These are phyloP conservation scores for Umbilicaria muhlenbergii DNA, from an alignment of 495 filamentous ascomycete genomes.

Conservation along the genomic window DNA sequence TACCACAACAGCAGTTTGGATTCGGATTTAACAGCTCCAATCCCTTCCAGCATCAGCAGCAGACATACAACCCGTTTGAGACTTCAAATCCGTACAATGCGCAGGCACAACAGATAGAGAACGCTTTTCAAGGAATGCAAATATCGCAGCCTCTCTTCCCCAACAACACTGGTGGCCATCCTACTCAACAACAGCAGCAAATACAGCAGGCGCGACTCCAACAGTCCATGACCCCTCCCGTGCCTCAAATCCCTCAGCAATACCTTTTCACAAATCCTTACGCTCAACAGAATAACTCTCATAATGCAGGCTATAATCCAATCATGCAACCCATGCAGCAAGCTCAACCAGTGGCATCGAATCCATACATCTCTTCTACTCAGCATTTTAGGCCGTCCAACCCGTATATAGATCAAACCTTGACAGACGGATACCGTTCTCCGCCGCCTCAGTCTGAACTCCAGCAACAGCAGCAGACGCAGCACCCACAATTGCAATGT, in stretches of 20 bases:
- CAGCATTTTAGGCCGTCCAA: slow-evolving; percentile 21
- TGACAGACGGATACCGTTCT: slow-evolving; percentile 1
- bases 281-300: slow-evolving; percentile 26
- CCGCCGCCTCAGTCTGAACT: slow-evolving; percentile 1
- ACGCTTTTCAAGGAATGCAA: slow-evolving; percentile 59
- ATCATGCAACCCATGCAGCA: slow-evolving; percentile 40
- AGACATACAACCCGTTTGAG: slow-evolving; percentile 55
- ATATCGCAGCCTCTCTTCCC: slow-evolving; percentile 64
- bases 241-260: slow-evolving; percentile 39
- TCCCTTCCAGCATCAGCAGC: slow-evolving; percentile 16
- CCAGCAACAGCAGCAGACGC: slow-evolving; percentile 32
- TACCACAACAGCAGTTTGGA: background rate
- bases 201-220: slow-evolving; percentile 30
- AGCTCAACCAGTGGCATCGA: slow-evolving; percentile 7
- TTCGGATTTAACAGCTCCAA: slow-evolving; percentile 1
- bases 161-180: slow-evolving; percentile 66
- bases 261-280: slow-evolving; percentile 27
- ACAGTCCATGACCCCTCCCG: slow-evolving; percentile 43
- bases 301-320: slow-evolving; percentile 42
- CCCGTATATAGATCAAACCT: slow-evolving; percentile 5
- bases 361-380: slow-evolving; percentile 8
- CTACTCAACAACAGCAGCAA: slow-evolving; percentile 33
- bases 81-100: slow-evolving; percentile 21
- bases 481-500: slow-evolving; percentile 19
- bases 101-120: slow-evolving; percentile 41